These are phyloP conservation scores for Thalassiosira delicatula DNA, from an alignment of 352 stramenopile genomes.

Conservation along the genomic window DNA sequence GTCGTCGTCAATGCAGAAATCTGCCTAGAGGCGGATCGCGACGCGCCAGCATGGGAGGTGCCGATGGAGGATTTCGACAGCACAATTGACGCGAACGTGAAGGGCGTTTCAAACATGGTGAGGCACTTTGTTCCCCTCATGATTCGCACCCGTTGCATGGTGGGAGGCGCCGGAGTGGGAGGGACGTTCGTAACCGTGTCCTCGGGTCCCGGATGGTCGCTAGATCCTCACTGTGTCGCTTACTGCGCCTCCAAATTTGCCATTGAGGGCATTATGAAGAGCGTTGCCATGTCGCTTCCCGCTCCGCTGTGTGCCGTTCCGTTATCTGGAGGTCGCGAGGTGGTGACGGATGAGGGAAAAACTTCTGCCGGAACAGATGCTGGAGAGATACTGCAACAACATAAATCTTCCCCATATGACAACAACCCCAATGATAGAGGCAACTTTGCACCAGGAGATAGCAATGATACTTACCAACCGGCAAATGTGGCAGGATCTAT, in stretches of 20 bases:
- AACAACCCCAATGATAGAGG: background rate
- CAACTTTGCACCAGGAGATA: too few species aligned
- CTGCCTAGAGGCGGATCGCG: constrained; percentile 7
- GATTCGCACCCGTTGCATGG: constrained; percentile 15
- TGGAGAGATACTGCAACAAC: background rate
- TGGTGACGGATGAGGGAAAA: too few species aligned
- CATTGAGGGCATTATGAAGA: constrained; percentile 38
- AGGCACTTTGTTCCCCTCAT: constrained; percentile 44
- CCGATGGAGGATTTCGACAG: constrained; percentile 28
- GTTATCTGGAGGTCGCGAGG: constrained; percentile 13
- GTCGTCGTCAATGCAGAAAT: constrained; percentile 28
- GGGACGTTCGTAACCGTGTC: constrained; percentile 43
- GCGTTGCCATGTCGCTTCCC: constrained; percentile 44
- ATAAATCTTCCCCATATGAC: background rate
- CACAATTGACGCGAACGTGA: constrained; percentile 44
- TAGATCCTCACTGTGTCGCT: constrained; percentile 19
- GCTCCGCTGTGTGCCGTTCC: constrained; percentile 31
- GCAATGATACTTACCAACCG: constrained; percentile 29
- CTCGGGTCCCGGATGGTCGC: constrained; percentile 13
- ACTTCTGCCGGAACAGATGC: background rate
- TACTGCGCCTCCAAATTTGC: constrained; percentile 42
- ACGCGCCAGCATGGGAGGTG: constrained; percentile 31
- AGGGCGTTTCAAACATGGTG: constrained; percentile 38
- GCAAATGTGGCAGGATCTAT: constrained; percentile 28
- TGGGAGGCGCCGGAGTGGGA: background rate